Base-by-base conservation (phyloP, 2,329 filamentous ascomycete species). In the Daldinia sp. region DNA sequence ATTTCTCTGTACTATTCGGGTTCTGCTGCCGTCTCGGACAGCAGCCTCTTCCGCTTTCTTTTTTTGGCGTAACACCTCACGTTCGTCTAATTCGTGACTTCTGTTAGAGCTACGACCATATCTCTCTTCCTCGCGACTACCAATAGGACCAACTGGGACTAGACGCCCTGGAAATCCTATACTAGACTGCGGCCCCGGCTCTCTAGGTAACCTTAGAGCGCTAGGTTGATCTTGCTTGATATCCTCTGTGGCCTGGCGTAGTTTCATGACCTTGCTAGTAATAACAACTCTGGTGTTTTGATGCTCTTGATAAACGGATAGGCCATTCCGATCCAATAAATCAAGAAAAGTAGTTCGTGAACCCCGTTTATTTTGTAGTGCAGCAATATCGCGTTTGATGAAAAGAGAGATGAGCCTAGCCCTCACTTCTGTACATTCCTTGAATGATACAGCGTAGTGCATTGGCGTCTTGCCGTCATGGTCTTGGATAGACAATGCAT, bases 41-140 rank as follows among this genome's bases (percentile, higher is more conserved):
- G 35, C 48, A n/a, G 48, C 48, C n/a, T 51, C 48, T 8, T 51
- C 48, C 17, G 19, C 15, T 32, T 51, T 51, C 48, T 51, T 51
- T 7, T 9, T 51, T 25, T 51, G 30, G 5, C 48, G 48, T 10
- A 51, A n/a, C 5, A 10, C n/a, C 21, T 54, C 51, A 45, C 51
- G 37, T 21, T 54, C 51, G 32, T 54, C 51, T 11, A 39, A 19
- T 7, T 3, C 35, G 21, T 17, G 15, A 9, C 35, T 21, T 3
- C 17, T 39, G 8, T 21, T 21, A 21, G 17, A 3, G 3, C 11
- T 13, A 39, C 35, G 35, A 10, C 35, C 17, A 39, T 39, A 21
- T 21, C 17, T 39, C 17, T 39, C 35, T 21, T 39, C 35, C 11
- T 39, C 35, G 17, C 35, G 35, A 9, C 13, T 10, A 10, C 21